Conservation (phyloP, 805 yeast genomes). For the Monosporozyma siamensis region DNA sequence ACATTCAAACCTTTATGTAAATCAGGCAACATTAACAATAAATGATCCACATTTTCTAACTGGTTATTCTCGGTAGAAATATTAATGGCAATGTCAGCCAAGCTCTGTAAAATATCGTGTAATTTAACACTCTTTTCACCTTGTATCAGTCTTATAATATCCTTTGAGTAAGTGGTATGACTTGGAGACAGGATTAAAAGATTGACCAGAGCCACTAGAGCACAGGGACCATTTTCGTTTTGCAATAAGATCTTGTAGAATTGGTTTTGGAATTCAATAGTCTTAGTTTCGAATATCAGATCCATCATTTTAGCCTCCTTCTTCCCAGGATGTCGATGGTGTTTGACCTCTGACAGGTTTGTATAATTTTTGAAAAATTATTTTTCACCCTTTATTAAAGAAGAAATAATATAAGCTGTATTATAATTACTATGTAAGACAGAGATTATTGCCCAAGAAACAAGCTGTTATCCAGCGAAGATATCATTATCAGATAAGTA, state of each 20-base stretch:
- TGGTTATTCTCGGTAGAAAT: conserved; percentile 11
- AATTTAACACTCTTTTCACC: conserved; percentile 26
- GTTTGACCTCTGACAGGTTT: too few relatives aligned
- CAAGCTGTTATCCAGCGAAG: too few relatives aligned
- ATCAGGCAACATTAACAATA: conserved; percentile 49
- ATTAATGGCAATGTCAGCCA: conserved; percentile 39
- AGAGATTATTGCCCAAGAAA: too few relatives aligned
- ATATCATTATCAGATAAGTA: too few relatives aligned
- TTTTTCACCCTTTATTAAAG: too few relatives aligned
- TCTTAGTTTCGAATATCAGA: conserved; percentile 16
- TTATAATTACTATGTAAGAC: too few relatives aligned
- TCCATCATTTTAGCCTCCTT: conserved; percentile 1
- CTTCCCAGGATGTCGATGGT: too few relatives aligned
- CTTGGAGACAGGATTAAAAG: conserved; percentile 46
- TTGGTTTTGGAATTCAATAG: conserved; percentile 26
- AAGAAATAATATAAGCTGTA: too few relatives aligned
- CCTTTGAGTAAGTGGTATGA: conserved; percentile 15
- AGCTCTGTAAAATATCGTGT: conserved; percentile 35
- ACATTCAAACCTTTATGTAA: conserved; percentile 65
- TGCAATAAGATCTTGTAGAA: conserved; percentile 52
- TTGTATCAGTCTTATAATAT: conserved; percentile 16
- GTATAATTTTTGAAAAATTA: too few relatives aligned
- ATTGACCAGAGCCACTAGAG: conserved; percentile 68
- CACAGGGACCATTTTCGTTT: conserved; percentile 84
- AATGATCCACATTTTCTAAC: conserved; percentile 29